These are phyloP conservation scores for Boletus sp. DNA, from an alignment of 768 basidiomycete genomes.

Conservation along the genomic window DNA sequence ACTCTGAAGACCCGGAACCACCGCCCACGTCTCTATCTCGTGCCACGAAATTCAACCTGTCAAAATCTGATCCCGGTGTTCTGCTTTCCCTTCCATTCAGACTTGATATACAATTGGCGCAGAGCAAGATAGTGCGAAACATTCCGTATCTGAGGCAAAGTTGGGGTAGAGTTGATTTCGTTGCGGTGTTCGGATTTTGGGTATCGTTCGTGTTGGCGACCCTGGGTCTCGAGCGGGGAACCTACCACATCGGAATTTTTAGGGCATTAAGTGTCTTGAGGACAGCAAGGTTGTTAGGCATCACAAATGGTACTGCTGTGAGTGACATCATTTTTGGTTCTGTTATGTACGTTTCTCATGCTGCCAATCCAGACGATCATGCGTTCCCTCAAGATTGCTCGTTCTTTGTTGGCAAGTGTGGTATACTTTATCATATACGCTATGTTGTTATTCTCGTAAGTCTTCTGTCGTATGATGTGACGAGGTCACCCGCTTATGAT, in stretches of 20 bases:
- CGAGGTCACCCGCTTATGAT: not conserved
- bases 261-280: conserved; percentile 85
- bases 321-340: conserved; percentile 24
- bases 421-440: conserved; percentile 91
- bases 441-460: conserved; percentile 82
- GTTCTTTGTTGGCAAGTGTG: conserved; percentile 85
- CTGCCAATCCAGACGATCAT: conserved; percentile 63
- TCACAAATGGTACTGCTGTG: conserved; percentile 90
- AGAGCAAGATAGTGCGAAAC: conserved; percentile 57
- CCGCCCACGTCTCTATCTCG: conserved; percentile 51
- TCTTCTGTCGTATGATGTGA: not conserved
- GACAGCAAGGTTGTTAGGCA: conserved; percentile 74
- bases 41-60: conserved; percentile 42
- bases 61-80: conserved; percentile 32
- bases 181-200: conserved; percentile 89
- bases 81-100: conserved; percentile 59
- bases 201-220: conserved; percentile 69
- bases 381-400: conserved; percentile 85
- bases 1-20: conserved; percentile 38
- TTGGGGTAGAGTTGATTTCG: conserved; percentile 86
- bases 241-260: conserved; percentile 79
- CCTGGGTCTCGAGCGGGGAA: conserved; percentile 62
- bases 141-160: conserved; percentile 90
- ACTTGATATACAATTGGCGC: conserved; percentile 52
- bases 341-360: conserved; percentile 8